Conservation (phyloP, 2,329 filamentous ascomycete species). For the Pleurostoma richardsiae region DNA sequence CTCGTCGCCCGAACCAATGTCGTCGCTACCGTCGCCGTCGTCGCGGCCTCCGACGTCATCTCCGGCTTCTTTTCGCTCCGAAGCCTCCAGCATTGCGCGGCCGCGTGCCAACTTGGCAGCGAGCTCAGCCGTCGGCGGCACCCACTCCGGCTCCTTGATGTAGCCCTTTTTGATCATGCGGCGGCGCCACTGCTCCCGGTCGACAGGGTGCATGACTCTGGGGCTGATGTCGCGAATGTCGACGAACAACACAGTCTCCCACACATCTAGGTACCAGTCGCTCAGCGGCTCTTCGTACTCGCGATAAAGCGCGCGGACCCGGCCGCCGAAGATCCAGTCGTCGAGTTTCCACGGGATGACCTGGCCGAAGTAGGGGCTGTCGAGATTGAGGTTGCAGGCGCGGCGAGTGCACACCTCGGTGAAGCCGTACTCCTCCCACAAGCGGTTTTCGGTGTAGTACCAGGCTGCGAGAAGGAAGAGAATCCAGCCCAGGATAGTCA, state of each 20-base stretch:
- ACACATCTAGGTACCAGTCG: constrained; percentile 42
- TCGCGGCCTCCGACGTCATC: constrained; percentile 24
- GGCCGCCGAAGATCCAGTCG: constrained; percentile 52
- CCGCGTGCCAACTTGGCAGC: constrained; percentile 39
- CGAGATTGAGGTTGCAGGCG: constrained; percentile 48
- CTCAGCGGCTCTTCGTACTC: constrained; percentile 34
- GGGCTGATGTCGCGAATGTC: constrained; percentile 34
- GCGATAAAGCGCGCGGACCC: constrained; percentile 33
- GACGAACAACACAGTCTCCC: constrained; percentile 36
- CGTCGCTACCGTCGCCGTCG: constrained; percentile 32
- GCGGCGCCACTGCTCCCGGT: constrained; percentile 39
- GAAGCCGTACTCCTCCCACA: constrained; percentile 50
- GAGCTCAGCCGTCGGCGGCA: constrained; percentile 33
- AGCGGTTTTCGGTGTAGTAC: constrained; percentile 47
- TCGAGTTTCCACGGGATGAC: constrained; percentile 59
- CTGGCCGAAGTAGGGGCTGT: constrained; percentile 56
- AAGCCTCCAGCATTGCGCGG: constrained; percentile 32
- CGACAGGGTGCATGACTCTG: constrained; percentile 31
- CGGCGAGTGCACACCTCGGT: constrained; percentile 41
- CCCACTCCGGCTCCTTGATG: constrained; percentile 25
- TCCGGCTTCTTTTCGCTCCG: constrained; percentile 32
- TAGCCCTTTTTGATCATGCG: constrained; percentile 40
- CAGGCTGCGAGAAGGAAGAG: constrained; percentile 41
- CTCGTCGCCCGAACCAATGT: constrained; percentile 29
- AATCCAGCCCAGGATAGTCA: constrained; percentile 43